Percentiles rank a stretch among this genome's conserved stretches.
Conservation (phyloP, 176 grass and related monocot genomes). For the Triticum timopheevii region DNA sequence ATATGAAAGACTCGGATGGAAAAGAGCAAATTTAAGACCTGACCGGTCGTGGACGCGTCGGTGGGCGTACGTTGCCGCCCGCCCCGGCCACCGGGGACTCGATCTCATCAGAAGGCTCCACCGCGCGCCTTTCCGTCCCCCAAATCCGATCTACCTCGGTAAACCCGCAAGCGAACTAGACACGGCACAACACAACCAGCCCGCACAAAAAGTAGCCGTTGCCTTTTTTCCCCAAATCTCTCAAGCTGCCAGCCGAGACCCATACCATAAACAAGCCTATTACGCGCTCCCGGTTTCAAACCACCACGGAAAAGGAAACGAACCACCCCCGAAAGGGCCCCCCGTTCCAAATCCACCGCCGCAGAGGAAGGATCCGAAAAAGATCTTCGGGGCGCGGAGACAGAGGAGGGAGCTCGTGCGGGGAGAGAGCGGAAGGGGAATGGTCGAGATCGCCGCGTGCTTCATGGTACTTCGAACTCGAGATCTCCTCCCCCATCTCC, state of each 20-base stretch:
- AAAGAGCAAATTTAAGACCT: too few species aligned
- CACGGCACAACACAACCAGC: not conserved
- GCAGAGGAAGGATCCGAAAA: not conserved
- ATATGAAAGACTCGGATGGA: too few species aligned
- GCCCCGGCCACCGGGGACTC: too few species aligned
- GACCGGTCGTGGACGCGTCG: too few species aligned
- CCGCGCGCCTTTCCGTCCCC: conserved; percentile 2
- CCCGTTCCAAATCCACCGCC: not conserved
- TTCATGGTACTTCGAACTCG: conserved; percentile 40
- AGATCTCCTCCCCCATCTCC: not conserved
- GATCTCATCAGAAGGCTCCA: not conserved
- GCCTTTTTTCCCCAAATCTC: conserved; percentile 12
- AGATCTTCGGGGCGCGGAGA: not conserved
- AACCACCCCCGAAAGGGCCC: not conserved
- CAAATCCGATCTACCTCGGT: conserved; percentile 44
- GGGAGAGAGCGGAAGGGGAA: not conserved
- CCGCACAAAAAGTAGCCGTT: conserved; percentile 47
- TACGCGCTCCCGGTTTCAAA: conserved; percentile 33
- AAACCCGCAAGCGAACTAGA: conserved; percentile 6
- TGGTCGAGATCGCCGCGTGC: conserved; percentile 36
- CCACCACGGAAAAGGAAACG: not conserved
- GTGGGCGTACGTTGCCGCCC: too few species aligned
- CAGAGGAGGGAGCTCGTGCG: not conserved
- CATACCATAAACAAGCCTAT: not conserved
- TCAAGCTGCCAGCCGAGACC: not conserved